Evolutionary conservation across 2,329 filamentous ascomycete species (phyloP), one percentile per base, ranked within the genome.

Genomic region (Zopfia rhizophila): DNA sequence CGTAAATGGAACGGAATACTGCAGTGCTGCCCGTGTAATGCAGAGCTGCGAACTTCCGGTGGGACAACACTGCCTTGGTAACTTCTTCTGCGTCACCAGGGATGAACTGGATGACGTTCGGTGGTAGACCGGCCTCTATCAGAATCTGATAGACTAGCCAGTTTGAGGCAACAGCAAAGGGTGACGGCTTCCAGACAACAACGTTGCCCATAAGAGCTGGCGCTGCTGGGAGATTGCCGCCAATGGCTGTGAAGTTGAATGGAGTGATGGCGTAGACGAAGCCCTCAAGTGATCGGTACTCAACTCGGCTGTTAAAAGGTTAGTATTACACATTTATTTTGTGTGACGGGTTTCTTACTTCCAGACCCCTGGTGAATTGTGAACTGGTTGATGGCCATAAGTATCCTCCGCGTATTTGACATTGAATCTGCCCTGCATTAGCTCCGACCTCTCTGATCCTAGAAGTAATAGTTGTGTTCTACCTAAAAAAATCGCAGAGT

Each of bases 241-340:
- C 91, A 61, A 97, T 96, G 53, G 92, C 92, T 16, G 92, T 97
- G 76, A 97, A 97, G 79, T 97, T 97, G 82, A 97, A 97, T 30
- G 92, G 92, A 48, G 87, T 90, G 61, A 97, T 85, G 24, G 92
- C 93, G 70, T 97, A 97, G 52, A 97, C 91, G 72, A 97, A 97
- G 13, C 92, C 92, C 73, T 97, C 92, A 3, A 97, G 83, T 13
- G 93, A 87, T 27, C 92, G 83, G 79, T 96, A 86, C 75, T 97
- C 92, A 49, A 91, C 82, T 29, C 92, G 85, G 75, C 79, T 81
- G 30, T 18, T 7, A 4, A 23, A 14, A n/a, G 23, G 33, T 70
- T 56, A 68, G 61, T 29, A 56, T 41, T n/a, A n/a, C n/a, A n/a
- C n/a, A n/a, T 14, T 19, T 17, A 19, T 7, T 21, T n/a, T 13